Conservation (phyloP, 257 asterid genomes). For the Solanum paucissectum region DNA sequence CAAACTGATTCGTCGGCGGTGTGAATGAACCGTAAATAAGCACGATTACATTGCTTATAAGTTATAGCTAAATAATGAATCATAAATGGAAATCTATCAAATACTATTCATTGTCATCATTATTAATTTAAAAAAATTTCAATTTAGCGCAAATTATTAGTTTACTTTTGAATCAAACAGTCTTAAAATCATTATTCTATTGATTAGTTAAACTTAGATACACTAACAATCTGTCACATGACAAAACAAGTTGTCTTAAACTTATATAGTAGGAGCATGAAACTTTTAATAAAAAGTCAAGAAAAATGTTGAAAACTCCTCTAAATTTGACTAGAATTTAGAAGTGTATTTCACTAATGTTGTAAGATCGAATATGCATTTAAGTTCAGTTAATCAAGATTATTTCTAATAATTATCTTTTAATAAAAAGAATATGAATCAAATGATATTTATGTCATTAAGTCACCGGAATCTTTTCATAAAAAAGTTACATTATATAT, state of each 20-base stretch:
- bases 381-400: not conserved
- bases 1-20: not conserved
- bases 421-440: not conserved
- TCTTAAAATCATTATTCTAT: too few relatives aligned
- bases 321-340: too few relatives aligned
- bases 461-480: not conserved
- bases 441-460: not conserved
- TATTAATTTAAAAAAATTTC: accelerated
- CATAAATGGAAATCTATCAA: not conserved
- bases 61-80: not conserved
- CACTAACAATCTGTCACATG: too few relatives aligned
- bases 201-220: too few relatives aligned
- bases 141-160: too few relatives aligned
- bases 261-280: not conserved
- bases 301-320: not conserved
- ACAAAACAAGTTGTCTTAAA: too few relatives aligned
- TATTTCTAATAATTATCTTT: not conserved
- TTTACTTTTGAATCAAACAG: too few relatives aligned
- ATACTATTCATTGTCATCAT: not conserved
- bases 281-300: too few relatives aligned
- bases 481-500: too few relatives aligned
- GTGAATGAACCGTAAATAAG: not conserved
- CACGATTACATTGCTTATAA: not conserved
- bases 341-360: too few relatives aligned
- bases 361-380: too few relatives aligned